Base-by-base conservation (phyloP, 331 rosid species). In the Dryas integrifolia region DNA sequence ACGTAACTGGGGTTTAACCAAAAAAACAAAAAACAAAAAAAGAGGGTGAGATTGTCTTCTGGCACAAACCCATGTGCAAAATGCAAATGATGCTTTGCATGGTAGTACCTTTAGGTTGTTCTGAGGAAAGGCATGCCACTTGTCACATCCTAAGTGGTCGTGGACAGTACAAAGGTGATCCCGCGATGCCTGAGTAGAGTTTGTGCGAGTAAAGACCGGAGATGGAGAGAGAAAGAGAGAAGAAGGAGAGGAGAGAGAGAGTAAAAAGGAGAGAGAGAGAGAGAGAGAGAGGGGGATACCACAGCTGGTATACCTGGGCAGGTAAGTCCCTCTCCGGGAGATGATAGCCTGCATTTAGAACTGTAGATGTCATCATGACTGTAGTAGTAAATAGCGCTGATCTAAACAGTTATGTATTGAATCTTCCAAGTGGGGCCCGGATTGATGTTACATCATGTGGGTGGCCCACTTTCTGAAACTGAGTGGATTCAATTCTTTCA, bases 11-110 rank as follows among this genome's bases (percentile, higher is more conserved):
- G 69, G 65, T 61, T 58, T 35, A 65, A 7, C 38, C 8, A 35
- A 7, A 15, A 49, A 47, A 70, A 70, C 10, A 12, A 24, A 1
- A 24, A 18, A 58, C 65, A 59, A 5, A 30, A 30, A 30, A 30
- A 30, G 35, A 30, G 35, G 35, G 35, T 2, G 13, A 41, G 56
- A 5, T 10, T 5, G 9, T 26, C 38, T 45, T 58, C 57, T 3
- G 67, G 83, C 71, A 80, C 85, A 85, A 59, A 47, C 49, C 85
- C 92, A 91, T 74, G 88, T 88, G 92, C 85, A 53, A 21, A 21
- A 86, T 88, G 92, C 85, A 52, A 11, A 11, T 75, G 68, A 53
- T 73, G 63, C 86, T 83, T 75, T 60, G 79, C 40, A 59, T 60
- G 68, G 67, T 24, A 5, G 69, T 59, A 40, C 52, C 69, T 81